Base-by-base conservation (phyloP, 805 yeast species). In the Isabelozyma heimii region DNA sequence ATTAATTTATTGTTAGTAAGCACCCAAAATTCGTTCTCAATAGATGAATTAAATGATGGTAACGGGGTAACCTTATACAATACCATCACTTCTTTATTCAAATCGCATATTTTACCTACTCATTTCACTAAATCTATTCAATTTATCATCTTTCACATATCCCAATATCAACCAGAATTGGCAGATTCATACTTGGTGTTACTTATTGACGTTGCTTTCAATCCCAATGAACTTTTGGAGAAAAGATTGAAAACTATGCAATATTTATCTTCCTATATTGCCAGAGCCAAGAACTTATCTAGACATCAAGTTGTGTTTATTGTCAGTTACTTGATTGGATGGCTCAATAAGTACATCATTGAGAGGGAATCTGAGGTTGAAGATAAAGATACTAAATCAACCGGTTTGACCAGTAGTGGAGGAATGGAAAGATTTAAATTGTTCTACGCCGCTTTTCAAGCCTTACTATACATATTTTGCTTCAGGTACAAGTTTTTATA, bases 341-440 rank as follows among this genome's bases (percentile, higher is more conserved):
- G 97, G 97, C 70, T 92, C 53, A 82, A 85, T 56, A 80, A 86
- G 54, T 92, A 85, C 63, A 84, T 91, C 33, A 73, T 77, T 42
- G 97, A 91, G 66, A 79, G 98, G 58, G 98, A 92, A 65, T 70
- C 75, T 42, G 98, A 94, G 65, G 87, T 90, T 8, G 79, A 76
- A 42, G 83, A 79, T 49, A 41, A 52, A 27, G 59, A 60, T 37
- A 45, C 53, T 10, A 30, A 40, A 16, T 30, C 57, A 53, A 51
- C 44, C 24, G 35, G 35, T 10, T 30, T 30, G n/a, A 30, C 13
- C 17, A 69, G 71, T 17, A 69, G 78, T 28, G 81, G 81, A 12
- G 91, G 91, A n/a, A 89, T 91, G 96, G 95, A 90, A 56, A 77
- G 96, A 51, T 91, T 91, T 70, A 87, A 87, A 61, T 77, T 90